Evolutionary conservation across 306 rosid species (phyloP).

Genomic region (Rosa lucieae): DNA sequence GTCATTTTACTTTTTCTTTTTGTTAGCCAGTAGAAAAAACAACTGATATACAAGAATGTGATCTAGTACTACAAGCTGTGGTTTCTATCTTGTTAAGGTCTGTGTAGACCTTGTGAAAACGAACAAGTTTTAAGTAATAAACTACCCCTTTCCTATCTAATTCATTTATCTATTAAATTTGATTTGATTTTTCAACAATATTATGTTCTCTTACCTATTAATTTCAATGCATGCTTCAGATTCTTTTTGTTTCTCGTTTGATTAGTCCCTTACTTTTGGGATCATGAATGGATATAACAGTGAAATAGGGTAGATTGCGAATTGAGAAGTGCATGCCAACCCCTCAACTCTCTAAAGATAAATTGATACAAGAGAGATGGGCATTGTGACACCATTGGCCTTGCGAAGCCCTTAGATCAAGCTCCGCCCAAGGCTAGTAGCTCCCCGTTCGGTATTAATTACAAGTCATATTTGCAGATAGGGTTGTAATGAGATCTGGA

Average conservation of each 20-base stretch:
- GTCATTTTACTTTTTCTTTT: slow-evolving; percentile 10
- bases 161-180: background rate
- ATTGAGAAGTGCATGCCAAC: too few relatives aligned
- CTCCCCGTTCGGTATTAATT: background rate
- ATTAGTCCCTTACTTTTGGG: background rate
- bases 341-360: too few relatives aligned
- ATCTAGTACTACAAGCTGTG: slow-evolving; percentile 33
- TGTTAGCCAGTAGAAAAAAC: slow-evolving; percentile 39
- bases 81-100: slow-evolving; percentile 38
- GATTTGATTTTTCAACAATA: background rate
- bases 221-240: background rate
- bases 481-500: background rate
- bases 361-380: too few relatives aligned
- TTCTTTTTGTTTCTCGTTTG: background rate
- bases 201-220: background rate
- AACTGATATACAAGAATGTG: slow-evolving; percentile 33
- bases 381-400: too few relatives aligned
- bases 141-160: background rate
- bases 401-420: too few relatives aligned
- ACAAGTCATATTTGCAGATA: background rate
- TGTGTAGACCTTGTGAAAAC: background rate
- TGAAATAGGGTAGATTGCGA: background rate
- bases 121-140: slow-evolving; percentile 14
- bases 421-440: too few relatives aligned
- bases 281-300: background rate